A percentile compares a stretch with the other conserved stretches of the same genome.
Conservation (phyloP, 352 stramenopile species). For the Aphanomyces invadans region DNA sequence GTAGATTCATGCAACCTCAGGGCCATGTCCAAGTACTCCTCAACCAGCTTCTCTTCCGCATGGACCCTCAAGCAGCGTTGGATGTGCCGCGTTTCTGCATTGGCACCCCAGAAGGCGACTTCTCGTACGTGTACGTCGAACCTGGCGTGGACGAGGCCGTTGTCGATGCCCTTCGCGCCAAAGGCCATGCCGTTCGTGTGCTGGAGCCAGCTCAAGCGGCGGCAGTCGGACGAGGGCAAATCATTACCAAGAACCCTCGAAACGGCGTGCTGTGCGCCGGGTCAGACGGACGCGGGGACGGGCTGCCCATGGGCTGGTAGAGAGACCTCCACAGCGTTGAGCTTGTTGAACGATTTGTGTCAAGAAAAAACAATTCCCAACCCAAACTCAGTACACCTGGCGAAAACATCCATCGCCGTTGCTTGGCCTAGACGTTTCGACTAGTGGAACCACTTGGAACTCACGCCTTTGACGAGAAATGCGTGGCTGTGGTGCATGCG, state of each 20-base stretch:
- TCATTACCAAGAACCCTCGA: slow-evolving; percentile 68
- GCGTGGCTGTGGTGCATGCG: slow-evolving; percentile 82
- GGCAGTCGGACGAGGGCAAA: slow-evolving; percentile 74
- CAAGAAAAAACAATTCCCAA: too few species aligned
- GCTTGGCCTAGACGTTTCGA: too few species aligned
- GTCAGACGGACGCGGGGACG: slow-evolving; percentile 91
- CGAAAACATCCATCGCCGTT: too few species aligned
- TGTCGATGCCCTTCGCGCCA: slow-evolving; percentile 52
- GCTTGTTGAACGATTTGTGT: neutral
- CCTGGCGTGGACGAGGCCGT: slow-evolving; percentile 58
- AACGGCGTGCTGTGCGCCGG: slow-evolving; percentile 91
- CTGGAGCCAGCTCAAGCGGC: slow-evolving; percentile 31
- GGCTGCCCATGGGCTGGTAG: slow-evolving; percentile 84
- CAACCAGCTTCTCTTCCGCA: slow-evolving; percentile 72
- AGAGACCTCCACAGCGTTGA: neutral
- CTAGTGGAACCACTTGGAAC: slow-evolving; percentile 19
- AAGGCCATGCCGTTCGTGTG: slow-evolving; percentile 68
- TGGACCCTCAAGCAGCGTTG: slow-evolving; percentile 87
- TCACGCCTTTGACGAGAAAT: slow-evolving; percentile 35
- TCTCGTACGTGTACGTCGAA: slow-evolving; percentile 47
- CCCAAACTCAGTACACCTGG: too few species aligned
- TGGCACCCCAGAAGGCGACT: slow-evolving; percentile 57
- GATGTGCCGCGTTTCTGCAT: slow-evolving; percentile 94
- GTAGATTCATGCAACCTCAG: slow-evolving; percentile 96
- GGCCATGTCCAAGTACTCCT: slow-evolving; percentile 93